Percentiles rank a stretch among this genome's conserved stretches.
These are phyloP conservation scores for Cucumis variabilis DNA, from an alignment of 331 rosid species.

Conservation along the genomic window DNA sequence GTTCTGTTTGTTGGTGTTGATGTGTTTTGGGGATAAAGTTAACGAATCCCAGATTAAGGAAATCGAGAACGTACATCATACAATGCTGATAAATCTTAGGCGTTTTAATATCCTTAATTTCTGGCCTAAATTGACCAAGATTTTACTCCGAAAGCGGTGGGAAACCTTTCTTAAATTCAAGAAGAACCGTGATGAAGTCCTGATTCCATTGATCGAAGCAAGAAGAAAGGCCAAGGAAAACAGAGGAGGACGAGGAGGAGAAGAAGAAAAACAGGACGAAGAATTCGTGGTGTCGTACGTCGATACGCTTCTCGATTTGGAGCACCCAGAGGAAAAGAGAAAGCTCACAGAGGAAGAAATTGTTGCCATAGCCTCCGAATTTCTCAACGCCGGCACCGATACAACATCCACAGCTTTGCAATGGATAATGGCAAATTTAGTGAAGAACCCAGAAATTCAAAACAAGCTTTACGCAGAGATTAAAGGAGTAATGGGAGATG, in stretches of 20 bases:
- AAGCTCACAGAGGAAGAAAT: too few species aligned
- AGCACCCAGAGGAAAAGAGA: too few species aligned
- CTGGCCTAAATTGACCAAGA: slow-evolving; percentile 50
- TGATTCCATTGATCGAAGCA: slow-evolving; percentile 58
- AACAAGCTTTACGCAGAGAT: too few species aligned
- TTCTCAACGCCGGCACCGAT: too few species aligned
- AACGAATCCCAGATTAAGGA: not conserved
- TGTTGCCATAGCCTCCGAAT: too few species aligned
- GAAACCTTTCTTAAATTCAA: slow-evolving; percentile 41
- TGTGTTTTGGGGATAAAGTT: too few species aligned
- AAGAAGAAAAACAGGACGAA: not conserved
- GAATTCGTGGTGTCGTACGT: too few species aligned
- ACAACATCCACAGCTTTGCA: too few species aligned
- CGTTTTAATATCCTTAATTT: slow-evolving; percentile 55
- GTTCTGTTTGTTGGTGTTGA: too few species aligned
- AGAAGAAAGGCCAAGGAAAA: slow-evolving; percentile 35
- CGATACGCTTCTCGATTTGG: too few species aligned
- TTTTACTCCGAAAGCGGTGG: slow-evolving; percentile 56
- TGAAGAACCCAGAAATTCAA: too few species aligned
- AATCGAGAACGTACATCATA: slow-evolving; percentile 48
- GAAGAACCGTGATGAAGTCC: slow-evolving; percentile 38
- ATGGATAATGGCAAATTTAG: too few species aligned
- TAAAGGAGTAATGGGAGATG: not conserved
- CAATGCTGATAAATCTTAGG: slow-evolving; percentile 25
- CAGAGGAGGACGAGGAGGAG: not conserved